Conservation (phyloP, 495 filamentous ascomycete species). For the Hypoxylon crocopeplum region DNA sequence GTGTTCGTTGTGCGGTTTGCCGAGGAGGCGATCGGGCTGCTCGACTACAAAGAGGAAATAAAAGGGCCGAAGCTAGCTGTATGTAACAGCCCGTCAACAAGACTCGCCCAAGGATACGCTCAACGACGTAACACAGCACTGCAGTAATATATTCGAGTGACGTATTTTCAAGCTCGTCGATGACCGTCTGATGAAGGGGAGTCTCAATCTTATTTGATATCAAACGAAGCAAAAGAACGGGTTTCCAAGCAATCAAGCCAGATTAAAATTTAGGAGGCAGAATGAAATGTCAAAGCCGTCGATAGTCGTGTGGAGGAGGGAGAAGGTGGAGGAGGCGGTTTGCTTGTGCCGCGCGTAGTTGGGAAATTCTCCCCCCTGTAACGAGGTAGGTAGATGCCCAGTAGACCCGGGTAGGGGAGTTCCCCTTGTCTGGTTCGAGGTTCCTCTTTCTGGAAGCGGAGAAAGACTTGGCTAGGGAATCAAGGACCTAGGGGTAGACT, state of each 20-base stretch:
- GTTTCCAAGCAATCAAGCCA: slow-evolving; percentile 11
- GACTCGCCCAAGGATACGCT: slow-evolving; percentile 7
- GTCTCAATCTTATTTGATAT: slow-evolving; percentile 15
- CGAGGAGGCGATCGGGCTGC: slow-evolving; percentile 32
- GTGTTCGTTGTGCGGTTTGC: slow-evolving; percentile 31
- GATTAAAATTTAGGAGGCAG: not conserved
- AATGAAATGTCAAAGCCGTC: slow-evolving; percentile 5
- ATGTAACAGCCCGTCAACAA: slow-evolving; percentile 31
- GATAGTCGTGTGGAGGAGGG: slow-evolving; percentile 17
- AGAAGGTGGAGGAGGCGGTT: slow-evolving; percentile 12
- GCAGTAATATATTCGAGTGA: slow-evolving; percentile 37
- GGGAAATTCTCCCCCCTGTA: slow-evolving; percentile 19
- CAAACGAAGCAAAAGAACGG: slow-evolving; percentile 20
- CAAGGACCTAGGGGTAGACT: not conserved
- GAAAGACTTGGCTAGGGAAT: slow-evolving; percentile 24
- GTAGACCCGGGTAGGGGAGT: slow-evolving; percentile 2
- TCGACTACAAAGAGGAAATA: slow-evolving; percentile 38
- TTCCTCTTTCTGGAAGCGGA: slow-evolving; percentile 28
- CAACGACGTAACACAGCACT: slow-evolving; percentile 29
- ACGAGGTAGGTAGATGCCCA: slow-evolving; percentile 17
- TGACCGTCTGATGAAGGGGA: slow-evolving; percentile 5
- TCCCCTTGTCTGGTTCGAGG: slow-evolving; percentile 11
- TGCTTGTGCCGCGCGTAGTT: slow-evolving; percentile 35
- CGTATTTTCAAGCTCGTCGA: slow-evolving; percentile 16
- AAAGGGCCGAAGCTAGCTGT: slow-evolving; percentile 41